Base-by-base conservation (phyloP, 495 filamentous ascomycete species). In the Cercophora scortea region DNA sequence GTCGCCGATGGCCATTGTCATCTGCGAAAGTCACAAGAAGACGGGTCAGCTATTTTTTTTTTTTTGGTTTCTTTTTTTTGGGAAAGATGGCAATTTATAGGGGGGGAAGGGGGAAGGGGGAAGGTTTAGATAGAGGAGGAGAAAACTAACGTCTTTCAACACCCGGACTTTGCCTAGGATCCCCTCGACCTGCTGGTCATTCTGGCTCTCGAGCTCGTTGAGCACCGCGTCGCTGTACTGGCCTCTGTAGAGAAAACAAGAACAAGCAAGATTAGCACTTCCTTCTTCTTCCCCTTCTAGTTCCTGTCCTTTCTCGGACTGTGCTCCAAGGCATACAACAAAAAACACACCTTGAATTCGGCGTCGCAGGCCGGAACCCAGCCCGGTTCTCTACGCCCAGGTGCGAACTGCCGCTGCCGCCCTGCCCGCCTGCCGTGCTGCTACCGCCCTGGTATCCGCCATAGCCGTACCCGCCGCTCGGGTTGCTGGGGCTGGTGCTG, bases 211-310 rank as follows among this genome's bases (percentile, higher is more conserved):
- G 18, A 98, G 80, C 65, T 93, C 90, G 62, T 88, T 89, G 18
- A 97, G 81, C 49, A 96, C 90, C 40, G 90, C 88, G 58, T 94
- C 90, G 55, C 84, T 89, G 69, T 97, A 97, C 67, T 96, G 92
- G 47, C 94, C 93, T 64, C 87, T 61, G 10, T 45, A n/a, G n/a
- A n/a, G n/a, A n/a, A n/a, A n/a, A 8, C 43, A 5, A 44, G 8
- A 39, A 13, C 12, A 41, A 41, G 15, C 15, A 16, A 41, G 11
- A 16, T 41, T 41, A 41, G 38, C 38, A 2, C 38, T 2, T 2
- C 38, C 2, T 41, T 39, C n/a, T 25, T 25, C 25, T 25, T 25
- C 25, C 25, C 25, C 25, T 25, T 25, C 25, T 5, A 25, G 25
- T 25, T 25, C 25, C 25, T 2, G 25, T 25, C 25, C 25, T 25